A percentile compares a stretch with the other conserved stretches of the same genome.
phyloP scores from a whole-genome alignment of 148 eudicot genomes.

The Rhododendron kiyosumense region DNA sequence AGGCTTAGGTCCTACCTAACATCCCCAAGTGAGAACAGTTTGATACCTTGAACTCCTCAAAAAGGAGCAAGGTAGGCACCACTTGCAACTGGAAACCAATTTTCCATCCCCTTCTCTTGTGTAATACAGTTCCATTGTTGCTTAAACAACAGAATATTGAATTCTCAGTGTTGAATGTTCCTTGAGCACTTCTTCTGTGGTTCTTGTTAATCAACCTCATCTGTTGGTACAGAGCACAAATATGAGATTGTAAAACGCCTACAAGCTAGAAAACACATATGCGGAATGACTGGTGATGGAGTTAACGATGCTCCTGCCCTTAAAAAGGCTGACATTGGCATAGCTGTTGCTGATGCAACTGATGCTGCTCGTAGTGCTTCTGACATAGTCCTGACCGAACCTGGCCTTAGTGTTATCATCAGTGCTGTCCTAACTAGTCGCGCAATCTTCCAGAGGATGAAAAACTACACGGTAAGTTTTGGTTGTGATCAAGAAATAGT shows the following conservation, averaged over 20 bases:
- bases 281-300: conserved; percentile 89
- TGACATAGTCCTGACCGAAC: conserved; percentile 73
- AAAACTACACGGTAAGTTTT: conserved; percentile 61
- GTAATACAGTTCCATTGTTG: background rate
- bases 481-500: background rate
- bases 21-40: conserved; percentile 3
- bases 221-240: conserved; percentile 54
- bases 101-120: background rate
- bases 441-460: conserved; percentile 78
- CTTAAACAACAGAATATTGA: background rate
- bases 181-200: background rate
- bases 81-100: background rate
- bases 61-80: background rate
- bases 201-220: background rate
- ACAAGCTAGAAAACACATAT: conserved; percentile 73
- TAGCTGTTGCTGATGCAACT: conserved; percentile 84
- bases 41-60: background rate
- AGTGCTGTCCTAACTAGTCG: conserved; percentile 78
- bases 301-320: conserved; percentile 88
- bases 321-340: conserved; percentile 77
- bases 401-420: conserved; percentile 82
- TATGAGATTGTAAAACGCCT: conserved; percentile 74
- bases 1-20: background rate
- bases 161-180: background rate
- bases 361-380: conserved; percentile 89